Conservation (phyloP, 305 asterid genomes). For the Ilex paraguariensis region DNA sequence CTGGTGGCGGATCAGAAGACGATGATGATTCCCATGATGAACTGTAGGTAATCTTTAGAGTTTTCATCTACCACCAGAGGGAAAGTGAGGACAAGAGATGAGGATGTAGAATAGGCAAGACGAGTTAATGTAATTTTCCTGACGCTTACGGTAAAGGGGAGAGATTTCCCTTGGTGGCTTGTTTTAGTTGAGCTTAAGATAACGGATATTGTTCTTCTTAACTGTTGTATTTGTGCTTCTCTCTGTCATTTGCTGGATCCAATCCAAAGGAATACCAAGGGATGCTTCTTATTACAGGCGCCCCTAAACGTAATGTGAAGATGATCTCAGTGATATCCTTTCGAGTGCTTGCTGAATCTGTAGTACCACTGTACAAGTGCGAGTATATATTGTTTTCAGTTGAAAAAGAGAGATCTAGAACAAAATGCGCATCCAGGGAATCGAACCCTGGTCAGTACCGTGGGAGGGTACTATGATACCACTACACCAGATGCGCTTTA, state of each 20-base stretch:
- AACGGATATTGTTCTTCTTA: neutral
- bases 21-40: conserved; percentile 44
- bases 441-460: conserved; percentile 98
- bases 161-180: no score
- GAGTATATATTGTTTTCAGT: no score
- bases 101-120: conserved; percentile 17
- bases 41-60: conserved; percentile 19
- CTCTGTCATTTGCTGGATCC: no score
- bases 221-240: no score
- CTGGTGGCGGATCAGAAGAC: conserved; percentile 27
- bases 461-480: conserved; percentile 99
- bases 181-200: conserved; percentile 20
- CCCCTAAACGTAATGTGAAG: no score
- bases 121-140: neutral
- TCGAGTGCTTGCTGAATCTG: no score
- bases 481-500: conserved; percentile 91
- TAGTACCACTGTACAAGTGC: no score
- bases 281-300: no score
- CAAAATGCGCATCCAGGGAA: conserved; percentile 82
- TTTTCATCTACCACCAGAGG: conserved; percentile 4
- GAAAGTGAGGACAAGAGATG: neutral
- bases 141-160: no score
- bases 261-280: no score
- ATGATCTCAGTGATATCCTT: no score
- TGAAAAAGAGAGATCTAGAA: no score